Base-by-base conservation (phyloP, 805 yeast species). In the Yarrowia phangngaensis region DNA sequence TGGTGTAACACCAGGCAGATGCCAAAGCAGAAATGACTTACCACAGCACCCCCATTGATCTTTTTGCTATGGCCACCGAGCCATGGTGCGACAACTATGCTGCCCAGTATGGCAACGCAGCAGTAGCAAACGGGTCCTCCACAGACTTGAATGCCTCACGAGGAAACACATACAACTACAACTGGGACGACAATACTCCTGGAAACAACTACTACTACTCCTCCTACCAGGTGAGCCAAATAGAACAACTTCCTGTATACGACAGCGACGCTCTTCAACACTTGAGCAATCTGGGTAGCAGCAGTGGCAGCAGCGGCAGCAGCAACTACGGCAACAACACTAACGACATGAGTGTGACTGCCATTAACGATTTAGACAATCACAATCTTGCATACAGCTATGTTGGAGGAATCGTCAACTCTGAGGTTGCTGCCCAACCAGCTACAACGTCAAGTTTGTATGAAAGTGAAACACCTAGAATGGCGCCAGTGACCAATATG, bases 71-170 rank as follows among this genome's bases (percentile, higher is more conserved):
- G 43, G 43, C 43, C 20, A 35, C 43, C 43, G 43, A 35, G 43
- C 43, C 43, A 20, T 35, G 43, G 43, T 35, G 43, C 43, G 43
- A 35, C 43, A 30, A 35, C 43, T 35, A 35, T 22, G 43, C 26
- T 16, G 30, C 30, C 16, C 43, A 35, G 8, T 35, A 35, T 16
- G 43, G 43, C 43, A 16, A 24, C 30, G n/a, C 30, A 22, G 9
- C 24, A 24, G 30, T 35, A 35, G 16, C n/a, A n/a, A n/a, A n/a
- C 43, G 22, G 22, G 28, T 20, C 6, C 3, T 14, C n/a, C n/a
- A n/a, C n/a, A n/a, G n/a, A n/a, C n/a, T n/a, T n/a, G n/a, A n/a
- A n/a, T n/a, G n/a, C n/a, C n/a, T n/a, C n/a, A n/a, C n/a, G n/a
- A n/a, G n/a, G n/a, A n/a, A n/a, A n/a, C n/a, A n/a, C n/a, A n/a